Evolutionary conservation across 176 grass and related monocot species (phyloP).

Genomic region (Bothriochloa decipiens): DNA sequence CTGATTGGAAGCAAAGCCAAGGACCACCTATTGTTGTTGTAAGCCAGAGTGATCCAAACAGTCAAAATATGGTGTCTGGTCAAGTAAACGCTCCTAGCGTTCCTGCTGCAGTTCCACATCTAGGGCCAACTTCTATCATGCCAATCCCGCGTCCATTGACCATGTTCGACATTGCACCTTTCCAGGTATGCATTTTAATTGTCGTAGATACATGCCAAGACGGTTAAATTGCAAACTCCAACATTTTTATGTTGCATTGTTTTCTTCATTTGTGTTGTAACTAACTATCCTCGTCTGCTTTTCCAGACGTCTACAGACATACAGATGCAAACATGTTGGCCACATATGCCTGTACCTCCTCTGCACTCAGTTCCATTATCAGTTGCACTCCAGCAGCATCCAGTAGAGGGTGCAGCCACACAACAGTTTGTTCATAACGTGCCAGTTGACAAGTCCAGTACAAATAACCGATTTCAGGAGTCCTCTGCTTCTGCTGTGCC

Average conservation of each 20-base stretch:
- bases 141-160: constrained; percentile 74
- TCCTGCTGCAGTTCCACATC: constrained; percentile 69
- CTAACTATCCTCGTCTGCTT: constrained; percentile 27
- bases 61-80: constrained; percentile 67
- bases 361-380: constrained; percentile 78
- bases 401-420: constrained; percentile 52
- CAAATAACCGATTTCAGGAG: constrained; percentile 66
- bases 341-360: constrained; percentile 77
- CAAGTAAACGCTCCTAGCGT: constrained; percentile 56
- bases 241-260: background rate
- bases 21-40: constrained; percentile 55
- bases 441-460: constrained; percentile 47
- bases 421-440: constrained; percentile 63
- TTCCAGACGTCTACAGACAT: constrained; percentile 85
- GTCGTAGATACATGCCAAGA: constrained; percentile 30
- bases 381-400: constrained; percentile 83
- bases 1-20: constrained; percentile 88
- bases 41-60: constrained; percentile 65
- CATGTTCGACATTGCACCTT: constrained; percentile 94
- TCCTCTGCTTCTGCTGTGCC: constrained; percentile 31
- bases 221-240: constrained; percentile 2
- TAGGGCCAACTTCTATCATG: constrained; percentile 81
- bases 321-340: constrained; percentile 91
- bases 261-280: constrained; percentile 30
- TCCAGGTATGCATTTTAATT: constrained; percentile 69